A percentile compares a stretch with the other conserved stretches of the same genome.
These are phyloP conservation scores for Trichophyton schoenleinii DNA, from an alignment of 2,329 filamentous ascomycete genomes.

Conservation along the genomic window DNA sequence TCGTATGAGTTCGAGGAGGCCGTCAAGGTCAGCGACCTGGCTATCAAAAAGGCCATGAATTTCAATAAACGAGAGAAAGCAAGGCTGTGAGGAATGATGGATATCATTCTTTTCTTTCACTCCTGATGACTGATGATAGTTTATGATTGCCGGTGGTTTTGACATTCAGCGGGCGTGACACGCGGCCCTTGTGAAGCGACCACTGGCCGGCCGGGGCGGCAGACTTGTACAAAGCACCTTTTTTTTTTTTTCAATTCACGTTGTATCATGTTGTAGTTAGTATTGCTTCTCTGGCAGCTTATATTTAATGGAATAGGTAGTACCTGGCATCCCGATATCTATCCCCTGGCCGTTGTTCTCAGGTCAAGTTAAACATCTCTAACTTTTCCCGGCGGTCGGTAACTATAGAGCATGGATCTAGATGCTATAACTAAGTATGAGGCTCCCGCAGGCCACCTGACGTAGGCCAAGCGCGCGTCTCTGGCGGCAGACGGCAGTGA, in stretches of 20 bases:
- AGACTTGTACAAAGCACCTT: neutral
- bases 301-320: neutral
- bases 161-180: too few relatives aligned
- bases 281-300: neutral
- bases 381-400: neutral
- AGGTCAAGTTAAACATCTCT: neutral
- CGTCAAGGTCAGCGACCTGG: slow-evolving; percentile 26
- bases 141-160: too few relatives aligned
- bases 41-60: slow-evolving; percentile 11
- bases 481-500: too few relatives aligned
- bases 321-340: neutral
- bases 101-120: too few relatives aligned
- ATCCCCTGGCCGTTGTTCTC: neutral
- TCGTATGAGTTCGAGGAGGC: slow-evolving; percentile 37
- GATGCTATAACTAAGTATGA: neutral
- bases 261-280: neutral
- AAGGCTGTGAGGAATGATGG: neutral
- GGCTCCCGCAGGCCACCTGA: neutral
- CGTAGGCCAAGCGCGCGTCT: neutral
- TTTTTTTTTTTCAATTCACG: neutral
- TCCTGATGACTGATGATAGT: neutral
- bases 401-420: neutral
- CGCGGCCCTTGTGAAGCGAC: neutral
- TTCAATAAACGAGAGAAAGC: slow-evolving; percentile 7
- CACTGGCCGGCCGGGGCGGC: neutral